Evolutionary conservation across 2,329 filamentous ascomycete species (phyloP).

Genomic region (Fusarium sp.): DNA sequence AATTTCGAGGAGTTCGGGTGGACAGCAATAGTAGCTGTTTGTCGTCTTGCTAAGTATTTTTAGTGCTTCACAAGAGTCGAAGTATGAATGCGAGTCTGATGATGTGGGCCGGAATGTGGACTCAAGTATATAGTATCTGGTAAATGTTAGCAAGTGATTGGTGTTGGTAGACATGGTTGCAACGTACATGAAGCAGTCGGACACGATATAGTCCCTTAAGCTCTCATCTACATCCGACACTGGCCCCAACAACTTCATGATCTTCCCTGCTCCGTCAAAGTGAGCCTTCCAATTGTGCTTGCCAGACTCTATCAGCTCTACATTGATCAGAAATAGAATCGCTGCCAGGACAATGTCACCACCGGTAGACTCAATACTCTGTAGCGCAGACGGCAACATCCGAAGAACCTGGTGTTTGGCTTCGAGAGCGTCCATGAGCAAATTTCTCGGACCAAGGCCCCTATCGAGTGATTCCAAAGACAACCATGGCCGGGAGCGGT

Average conservation of each 20-base stretch:
- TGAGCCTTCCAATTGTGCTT: slow-evolving; percentile 64
- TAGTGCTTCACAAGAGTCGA: slow-evolving; percentile 56
- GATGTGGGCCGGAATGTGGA: slow-evolving; percentile 59
- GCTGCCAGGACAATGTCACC: slow-evolving; percentile 62
- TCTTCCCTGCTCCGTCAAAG: slow-evolving; percentile 61
- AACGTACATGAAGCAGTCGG: slow-evolving; percentile 63
- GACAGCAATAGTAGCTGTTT: slow-evolving; percentile 64
- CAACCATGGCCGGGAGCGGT: slow-evolving; percentile 55
- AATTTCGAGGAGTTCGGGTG: slow-evolving; percentile 61
- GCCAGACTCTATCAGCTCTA: slow-evolving; percentile 66
- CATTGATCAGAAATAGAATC: slow-evolving; percentile 65
- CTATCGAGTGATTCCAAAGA: slow-evolving; percentile 47
- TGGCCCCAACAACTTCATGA: slow-evolving; percentile 60
- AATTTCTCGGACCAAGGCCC: slow-evolving; percentile 46
- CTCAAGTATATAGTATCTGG: slow-evolving; percentile 62
- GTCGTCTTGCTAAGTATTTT: slow-evolving; percentile 58
- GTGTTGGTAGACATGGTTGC: too few relatives aligned
- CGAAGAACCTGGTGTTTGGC: slow-evolving; percentile 63
- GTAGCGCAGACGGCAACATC: slow-evolving; percentile 59
- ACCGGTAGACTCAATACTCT: slow-evolving; percentile 55
- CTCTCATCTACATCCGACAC: slow-evolving; percentile 53
- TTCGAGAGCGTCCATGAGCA: slow-evolving; percentile 61
- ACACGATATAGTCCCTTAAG: slow-evolving; percentile 62
- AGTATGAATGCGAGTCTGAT: slow-evolving; percentile 52
- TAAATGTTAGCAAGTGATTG: slow-evolving; percentile 20